A percentile compares a stretch with the other conserved stretches of the same genome.
phyloP scores from a whole-genome alignment of 2,329 filamentous ascomycete genomes.

The Pyrenochaeta sp. region DNA sequence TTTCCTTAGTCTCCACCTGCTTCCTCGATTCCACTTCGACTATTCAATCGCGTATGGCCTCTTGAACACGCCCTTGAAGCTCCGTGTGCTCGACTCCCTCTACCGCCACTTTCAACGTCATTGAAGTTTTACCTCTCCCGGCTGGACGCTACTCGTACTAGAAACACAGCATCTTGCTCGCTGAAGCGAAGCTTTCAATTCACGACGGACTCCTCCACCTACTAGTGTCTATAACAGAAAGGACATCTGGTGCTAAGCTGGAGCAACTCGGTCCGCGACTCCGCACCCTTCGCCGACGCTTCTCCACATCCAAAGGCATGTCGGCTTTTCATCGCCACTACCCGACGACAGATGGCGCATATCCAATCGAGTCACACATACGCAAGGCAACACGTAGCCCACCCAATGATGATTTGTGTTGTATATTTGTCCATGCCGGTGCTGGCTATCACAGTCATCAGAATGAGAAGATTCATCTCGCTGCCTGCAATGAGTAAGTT shows the following conservation, averaged over 20 bases:
- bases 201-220: not conserved
- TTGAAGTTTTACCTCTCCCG: not conserved
- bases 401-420: slow-evolving; percentile 63
- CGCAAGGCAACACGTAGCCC: slow-evolving; percentile 53
- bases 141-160: not conserved
- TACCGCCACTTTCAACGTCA: not conserved
- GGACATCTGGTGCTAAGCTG: slow-evolving; percentile 18
- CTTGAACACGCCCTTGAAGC: slow-evolving; percentile 7
- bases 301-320: slow-evolving; percentile 38
- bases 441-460: slow-evolving; percentile 90
- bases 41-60: slow-evolving; percentile 12
- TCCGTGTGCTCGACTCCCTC: not conserved
- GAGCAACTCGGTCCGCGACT: slow-evolving; percentile 34
- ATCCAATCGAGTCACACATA: slow-evolving; percentile 26
- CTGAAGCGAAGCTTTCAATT: not conserved
- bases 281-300: slow-evolving; percentile 35
- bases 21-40: slow-evolving; percentile 14
- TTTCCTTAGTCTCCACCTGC: slow-evolving; percentile 9
- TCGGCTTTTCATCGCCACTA: slow-evolving; percentile 27
- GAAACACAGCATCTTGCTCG: not conserved
- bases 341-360: slow-evolving; percentile 33
- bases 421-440: slow-evolving; percentile 94
- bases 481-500: slow-evolving; percentile 86
- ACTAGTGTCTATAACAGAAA: not conserved
- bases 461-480: slow-evolving; percentile 85